Percentiles rank a stretch among this genome's conserved stretches.
Conservation (phyloP, 805 yeast genomes). For the Starmerella cellae region DNA sequence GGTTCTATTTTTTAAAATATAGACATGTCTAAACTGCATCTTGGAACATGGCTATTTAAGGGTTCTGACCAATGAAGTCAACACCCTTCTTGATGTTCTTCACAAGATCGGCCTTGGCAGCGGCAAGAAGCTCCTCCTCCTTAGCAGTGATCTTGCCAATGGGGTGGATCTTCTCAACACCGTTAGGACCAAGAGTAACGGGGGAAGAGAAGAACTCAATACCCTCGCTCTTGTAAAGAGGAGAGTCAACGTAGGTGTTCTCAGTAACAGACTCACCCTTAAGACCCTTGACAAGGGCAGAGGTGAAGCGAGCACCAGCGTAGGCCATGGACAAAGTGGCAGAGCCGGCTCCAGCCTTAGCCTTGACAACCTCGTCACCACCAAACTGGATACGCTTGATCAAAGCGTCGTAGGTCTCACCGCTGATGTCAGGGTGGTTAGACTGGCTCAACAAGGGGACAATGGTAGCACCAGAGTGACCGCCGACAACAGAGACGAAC, state of each 20-base stretch:
- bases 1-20: background rate
- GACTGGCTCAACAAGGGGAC: slow-evolving; percentile 81
- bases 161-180: slow-evolving; percentile 69
- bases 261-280: slow-evolving; percentile 35
- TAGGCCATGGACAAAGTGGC: slow-evolving; percentile 90
- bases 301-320: slow-evolving; percentile 75
- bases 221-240: slow-evolving; percentile 75
- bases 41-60: slow-evolving; percentile 18
- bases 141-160: slow-evolving; percentile 62
- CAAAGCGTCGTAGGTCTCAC: slow-evolving; percentile 52
- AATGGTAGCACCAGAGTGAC: slow-evolving; percentile 94
- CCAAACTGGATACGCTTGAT: slow-evolving; percentile 88
- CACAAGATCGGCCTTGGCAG: slow-evolving; percentile 74
- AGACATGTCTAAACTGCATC: too few species aligned
- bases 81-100: slow-evolving; percentile 88
- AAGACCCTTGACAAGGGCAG: slow-evolving; percentile 34
- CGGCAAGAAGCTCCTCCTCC: slow-evolving; percentile 72
- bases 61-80: slow-evolving; percentile 48
- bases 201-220: slow-evolving; percentile 92
- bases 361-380: slow-evolving; percentile 91
- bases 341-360: slow-evolving; percentile 88
- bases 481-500: slow-evolving; percentile 82
- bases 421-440: slow-evolving; percentile 45
- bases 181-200: slow-evolving; percentile 85
- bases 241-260: slow-evolving; percentile 50